These are phyloP conservation scores for Verticillium isaacii DNA, from an alignment of 2,329 filamentous ascomycete genomes.

Conservation along the genomic window DNA sequence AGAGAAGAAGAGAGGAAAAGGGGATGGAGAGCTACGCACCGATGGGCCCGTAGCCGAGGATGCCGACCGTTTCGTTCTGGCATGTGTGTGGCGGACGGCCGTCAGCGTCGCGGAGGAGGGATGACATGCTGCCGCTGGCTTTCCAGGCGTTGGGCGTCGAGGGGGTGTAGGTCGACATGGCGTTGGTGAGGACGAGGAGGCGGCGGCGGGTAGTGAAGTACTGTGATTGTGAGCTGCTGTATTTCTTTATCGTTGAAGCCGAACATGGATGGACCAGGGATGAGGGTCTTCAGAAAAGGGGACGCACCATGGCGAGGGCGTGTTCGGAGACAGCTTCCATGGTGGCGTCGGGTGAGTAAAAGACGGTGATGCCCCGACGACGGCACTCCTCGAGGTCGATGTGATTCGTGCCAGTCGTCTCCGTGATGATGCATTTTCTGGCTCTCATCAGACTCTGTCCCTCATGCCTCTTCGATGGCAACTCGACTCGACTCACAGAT, in stretches of 20 bases:
- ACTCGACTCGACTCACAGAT: constrained; percentile 11
- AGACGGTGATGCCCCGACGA: constrained; percentile 14
- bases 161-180: constrained; percentile 10
- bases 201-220: constrained; percentile 17
- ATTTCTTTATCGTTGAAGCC: not conserved
- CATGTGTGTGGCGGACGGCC: constrained; percentile 20
- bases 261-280: not conserved
- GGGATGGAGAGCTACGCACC: constrained; percentile 2
- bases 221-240: not conserved
- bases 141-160: constrained; percentile 11
- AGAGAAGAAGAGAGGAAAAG: not conserved
- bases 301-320: constrained; percentile 13
- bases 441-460: not conserved
- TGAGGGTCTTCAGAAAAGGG: not conserved
- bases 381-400: constrained; percentile 16
- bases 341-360: constrained; percentile 14
- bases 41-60: constrained; percentile 21
- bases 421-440: constrained; percentile 18
- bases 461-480: not conserved
- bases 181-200: constrained; percentile 15
- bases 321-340: constrained; percentile 18
- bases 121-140: constrained; percentile 11
- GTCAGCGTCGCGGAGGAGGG: constrained; percentile 10
- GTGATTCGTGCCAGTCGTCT: constrained; percentile 17
- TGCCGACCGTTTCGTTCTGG: constrained; percentile 18